Conservation (phyloP, 2,329 filamentous ascomycete genomes). For the Colletotrichum siamense region DNA sequence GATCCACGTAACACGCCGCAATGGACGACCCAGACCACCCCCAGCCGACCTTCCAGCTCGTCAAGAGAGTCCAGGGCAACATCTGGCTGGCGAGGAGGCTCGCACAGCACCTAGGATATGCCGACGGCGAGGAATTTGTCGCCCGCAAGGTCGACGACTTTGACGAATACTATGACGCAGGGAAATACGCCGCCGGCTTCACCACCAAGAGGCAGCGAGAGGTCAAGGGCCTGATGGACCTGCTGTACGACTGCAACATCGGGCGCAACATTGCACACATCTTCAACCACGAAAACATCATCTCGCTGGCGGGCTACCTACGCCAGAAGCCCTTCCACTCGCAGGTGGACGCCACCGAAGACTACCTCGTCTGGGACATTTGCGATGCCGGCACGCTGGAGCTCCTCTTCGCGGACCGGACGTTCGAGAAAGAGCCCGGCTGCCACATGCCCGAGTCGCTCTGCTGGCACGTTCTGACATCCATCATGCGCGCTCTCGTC, state of each 20-base stretch:
- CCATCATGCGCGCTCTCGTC: constrained; percentile 52
- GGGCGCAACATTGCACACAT: constrained; percentile 36
- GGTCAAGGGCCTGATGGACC: constrained; percentile 26
- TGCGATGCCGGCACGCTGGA: constrained; percentile 57
- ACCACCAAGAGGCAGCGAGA: constrained; percentile 24
- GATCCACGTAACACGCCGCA: not conserved
- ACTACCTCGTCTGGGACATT: constrained; percentile 54
- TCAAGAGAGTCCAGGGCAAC: constrained; percentile 31
- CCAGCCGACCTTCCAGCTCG: constrained; percentile 30
- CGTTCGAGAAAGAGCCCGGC: constrained; percentile 24
- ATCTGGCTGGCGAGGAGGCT: constrained; percentile 36
- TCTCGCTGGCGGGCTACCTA: constrained; percentile 47
- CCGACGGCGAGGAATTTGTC: constrained; percentile 35
- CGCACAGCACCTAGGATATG: constrained; percentile 24
- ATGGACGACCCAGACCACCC: constrained; percentile 4
- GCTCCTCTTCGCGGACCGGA: constrained; percentile 38
- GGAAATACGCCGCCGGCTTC: constrained; percentile 3
- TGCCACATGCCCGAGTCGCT: constrained; percentile 55
- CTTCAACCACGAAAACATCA: constrained; percentile 55
- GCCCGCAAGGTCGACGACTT: constrained; percentile 30
- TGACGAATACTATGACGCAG: constrained; percentile 12
- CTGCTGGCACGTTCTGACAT: constrained; percentile 60
- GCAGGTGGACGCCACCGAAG: constrained; percentile 24
- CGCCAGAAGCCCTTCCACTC: constrained; percentile 25
- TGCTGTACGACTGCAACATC: constrained; percentile 33